Base-by-base conservation (phyloP, 495 filamentous ascomycete genomes). In the Penicillium coprophilum region DNA sequence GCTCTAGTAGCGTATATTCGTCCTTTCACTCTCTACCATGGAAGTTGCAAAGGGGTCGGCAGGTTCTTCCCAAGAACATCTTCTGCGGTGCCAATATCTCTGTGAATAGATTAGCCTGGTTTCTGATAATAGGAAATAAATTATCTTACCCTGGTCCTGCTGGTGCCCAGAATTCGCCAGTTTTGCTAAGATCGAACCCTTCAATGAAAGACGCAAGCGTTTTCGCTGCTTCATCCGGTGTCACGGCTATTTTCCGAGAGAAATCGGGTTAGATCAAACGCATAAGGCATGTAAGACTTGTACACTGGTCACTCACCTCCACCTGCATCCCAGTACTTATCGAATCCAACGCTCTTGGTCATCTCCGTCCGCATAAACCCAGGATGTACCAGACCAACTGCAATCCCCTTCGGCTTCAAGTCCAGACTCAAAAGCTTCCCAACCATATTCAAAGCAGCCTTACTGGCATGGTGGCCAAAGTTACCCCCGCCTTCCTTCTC, bases 321-420 rank as follows among this genome's bases (percentile, higher is more conserved):
- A 38, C 85, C 85, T 36, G 63, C 74, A 67, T 88, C 85, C 80
- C 82, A 88, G 59, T 75, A 88, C 62, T 87, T 80, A 63, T 90
- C 87, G 62, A 88, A 89, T 10, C 84, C 86, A 24, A 89, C 87
- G 3, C 80, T 71, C 59, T 76, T 81, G 6, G 86, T 89, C 85
- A 89, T 87, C 62, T 89, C 84, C 17, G 87, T 89, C 46, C 87
- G 71, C 86, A 91, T 88, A 65, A 89, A 89, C 0, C 87, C 86
- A 4, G 87, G 87, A 68, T 91, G 87, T 19, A 90, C 77, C 48
- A 89, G 71, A 6, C 79, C 85, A 9, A 91, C 82, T 2, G 85
- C 77, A 47, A 91, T 78, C 0, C 78, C 82, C 40, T 84, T 73
- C 0, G 80, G 75, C 66, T 85, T 85, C 20, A 91, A 68, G 65